Base-by-base conservation (phyloP, 2,329 filamentous ascomycete species). In the Botryosphaeria dothidea region DNA sequence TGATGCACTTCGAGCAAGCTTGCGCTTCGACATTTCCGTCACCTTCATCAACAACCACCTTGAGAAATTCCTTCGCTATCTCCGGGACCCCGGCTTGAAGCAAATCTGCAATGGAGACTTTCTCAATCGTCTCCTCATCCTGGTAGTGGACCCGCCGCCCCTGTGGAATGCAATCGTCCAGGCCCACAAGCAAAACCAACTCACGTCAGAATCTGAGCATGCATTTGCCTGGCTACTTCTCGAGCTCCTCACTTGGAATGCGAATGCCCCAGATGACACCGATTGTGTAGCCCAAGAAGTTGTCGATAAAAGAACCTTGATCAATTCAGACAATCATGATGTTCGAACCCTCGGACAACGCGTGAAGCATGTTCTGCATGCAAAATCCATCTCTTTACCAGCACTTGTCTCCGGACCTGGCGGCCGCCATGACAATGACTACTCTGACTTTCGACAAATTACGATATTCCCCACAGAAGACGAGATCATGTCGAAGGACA, bases 381-480 rank as follows among this genome's bases (percentile, higher is more conserved):
- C 88, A 43, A 41, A 25, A 25, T 31, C 48, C 2, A 13, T 45
- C 1, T 6, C n/a, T 1, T 9, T 45, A 1, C 11, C 36, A 0
- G 17, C 34, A 0, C 11, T 25, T 2, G 8, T 34, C 4, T 21
- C 36, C 41, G 68, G 63, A 1, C 83, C 89, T 0, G 90, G 90
- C 0, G 89, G 89, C 0, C 83, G 90, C 0, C 90, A 93, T 68
- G 88, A 93, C 73, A 93, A 93, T 62, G 90, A 93, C 69, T 85
- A 84, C 70, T 78, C 70, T 1, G 82, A 91, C 67, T 88, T 88
- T 68, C 81, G 85, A 0, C 66, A 86, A 0, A 86, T 92, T 36
- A 77, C 83, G 2, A 87, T 92, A 15, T 83, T 86, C 54, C 91
- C 90, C 0, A 92, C 90, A 0, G 73, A 82, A 0, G 86, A 90